Evolutionary conservation across 805 yeast species (phyloP).

Genomic region (Alloascoidea africana): DNA sequence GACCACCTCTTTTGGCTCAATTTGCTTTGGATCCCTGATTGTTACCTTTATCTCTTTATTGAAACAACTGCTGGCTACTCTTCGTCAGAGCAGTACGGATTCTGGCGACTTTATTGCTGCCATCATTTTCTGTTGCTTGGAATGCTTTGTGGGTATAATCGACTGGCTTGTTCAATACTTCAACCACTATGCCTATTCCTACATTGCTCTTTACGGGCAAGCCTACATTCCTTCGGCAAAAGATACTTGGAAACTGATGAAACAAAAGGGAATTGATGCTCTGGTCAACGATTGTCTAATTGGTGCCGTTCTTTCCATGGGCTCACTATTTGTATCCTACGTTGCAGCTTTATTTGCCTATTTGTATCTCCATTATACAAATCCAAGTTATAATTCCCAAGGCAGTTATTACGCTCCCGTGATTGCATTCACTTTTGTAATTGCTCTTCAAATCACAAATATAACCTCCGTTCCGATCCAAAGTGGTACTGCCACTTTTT

Average conservation of each 20-base stretch:
- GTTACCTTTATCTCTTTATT: conserved; percentile 59
- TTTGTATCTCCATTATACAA: conserved; percentile 50
- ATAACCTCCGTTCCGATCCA: conserved; percentile 60
- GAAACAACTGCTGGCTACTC: conserved; percentile 34
- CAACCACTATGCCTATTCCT: conserved; percentile 82
- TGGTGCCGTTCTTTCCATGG: conserved; percentile 65
- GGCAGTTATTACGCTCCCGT: conserved; percentile 59
- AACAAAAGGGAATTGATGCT: conserved; percentile 73
- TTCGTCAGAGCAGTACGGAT: conserved; percentile 35
- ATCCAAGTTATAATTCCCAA: conserved; percentile 43
- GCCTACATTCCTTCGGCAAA: conserved; percentile 61
- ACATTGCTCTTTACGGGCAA: conserved; percentile 76
- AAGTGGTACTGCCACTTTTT: conserved; percentile 72
- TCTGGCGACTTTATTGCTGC: conserved; percentile 38
- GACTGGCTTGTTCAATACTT: conserved; percentile 78
- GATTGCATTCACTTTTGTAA: conserved; percentile 56
- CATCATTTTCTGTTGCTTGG: conserved; percentile 35
- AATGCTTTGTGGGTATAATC: conserved; percentile 44
- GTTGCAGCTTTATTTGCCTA: conserved; percentile 47
- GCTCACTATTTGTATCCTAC: conserved; percentile 56
- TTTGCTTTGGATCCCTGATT: conserved; percentile 71
- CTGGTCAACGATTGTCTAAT: conserved; percentile 74
- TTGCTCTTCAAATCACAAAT: conserved; percentile 63
- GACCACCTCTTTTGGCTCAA: conserved; percentile 81
- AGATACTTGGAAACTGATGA: conserved; percentile 67